Evolutionary conservation across 1,284 basidiomycete species (phyloP).

Genomic region (Athelia sp.): DNA sequence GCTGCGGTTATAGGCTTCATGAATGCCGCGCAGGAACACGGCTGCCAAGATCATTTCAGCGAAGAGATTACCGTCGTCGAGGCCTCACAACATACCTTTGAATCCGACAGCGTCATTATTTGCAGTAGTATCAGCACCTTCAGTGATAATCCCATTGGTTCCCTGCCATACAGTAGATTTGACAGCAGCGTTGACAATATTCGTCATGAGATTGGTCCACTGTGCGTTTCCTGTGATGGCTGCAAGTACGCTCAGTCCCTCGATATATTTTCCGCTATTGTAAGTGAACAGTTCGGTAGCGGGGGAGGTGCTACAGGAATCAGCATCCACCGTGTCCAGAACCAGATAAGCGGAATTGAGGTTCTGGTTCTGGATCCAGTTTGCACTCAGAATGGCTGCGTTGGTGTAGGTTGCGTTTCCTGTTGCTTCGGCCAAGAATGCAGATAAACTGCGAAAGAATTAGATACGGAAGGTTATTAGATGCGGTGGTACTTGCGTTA

Average conservation of each 20-base stretch:
- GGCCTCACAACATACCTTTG: constrained; percentile 32
- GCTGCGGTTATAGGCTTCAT: constrained; percentile 33
- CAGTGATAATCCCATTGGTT: constrained; percentile 41
- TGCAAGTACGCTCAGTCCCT: constrained; percentile 40
- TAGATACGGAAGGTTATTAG: constrained; percentile 1
- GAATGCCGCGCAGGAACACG: constrained; percentile 40
- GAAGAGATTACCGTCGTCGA: neutral
- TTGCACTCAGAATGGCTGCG: constrained; percentile 39
- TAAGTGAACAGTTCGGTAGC: constrained; percentile 43
- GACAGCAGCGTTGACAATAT: constrained; percentile 31
- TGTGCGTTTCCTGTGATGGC: constrained; percentile 33
- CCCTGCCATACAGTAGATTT: constrained; percentile 41
- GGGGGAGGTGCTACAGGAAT: constrained; percentile 38
- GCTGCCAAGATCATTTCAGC: constrained; percentile 20
- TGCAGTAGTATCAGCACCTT: constrained; percentile 31
- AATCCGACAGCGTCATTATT: constrained; percentile 45
- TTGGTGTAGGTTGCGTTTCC: constrained; percentile 36
- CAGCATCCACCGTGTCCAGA: constrained; percentile 39
- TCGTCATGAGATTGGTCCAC: constrained; percentile 34
- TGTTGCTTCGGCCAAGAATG: constrained; percentile 41
- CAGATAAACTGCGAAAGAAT: constrained; percentile 34
- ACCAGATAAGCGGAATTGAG: constrained; percentile 35
- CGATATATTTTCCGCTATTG: constrained; percentile 46
- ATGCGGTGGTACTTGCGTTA: no score
- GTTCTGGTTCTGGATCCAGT: constrained; percentile 42